Conservation (phyloP, 2,329 filamentous ascomycete species). For the Phaeophleospora eucalypticola region DNA sequence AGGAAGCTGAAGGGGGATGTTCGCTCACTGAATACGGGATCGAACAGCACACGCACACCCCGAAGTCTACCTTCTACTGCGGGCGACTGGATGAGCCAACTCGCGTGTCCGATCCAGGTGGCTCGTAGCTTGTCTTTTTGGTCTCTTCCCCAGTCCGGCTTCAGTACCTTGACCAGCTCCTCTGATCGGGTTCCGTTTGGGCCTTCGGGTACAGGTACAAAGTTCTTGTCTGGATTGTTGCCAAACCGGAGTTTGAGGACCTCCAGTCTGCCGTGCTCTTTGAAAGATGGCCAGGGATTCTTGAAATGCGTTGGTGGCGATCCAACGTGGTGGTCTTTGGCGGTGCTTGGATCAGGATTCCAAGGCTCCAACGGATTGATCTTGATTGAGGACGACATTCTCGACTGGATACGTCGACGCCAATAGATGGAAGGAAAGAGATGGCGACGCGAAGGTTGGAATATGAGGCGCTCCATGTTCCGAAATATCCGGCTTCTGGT, state of each 20-base stretch:
- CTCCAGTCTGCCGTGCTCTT: conserved; percentile 23
- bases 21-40: conserved; percentile 51
- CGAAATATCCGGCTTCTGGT: neutral
- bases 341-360: conserved; percentile 14
- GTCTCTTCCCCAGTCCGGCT: conserved; percentile 38
- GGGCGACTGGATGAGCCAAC: conserved; percentile 46
- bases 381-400: conserved; percentile 6
- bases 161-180: conserved; percentile 42
- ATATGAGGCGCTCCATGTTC: neutral
- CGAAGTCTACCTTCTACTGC: conserved; percentile 29
- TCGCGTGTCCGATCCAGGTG: conserved; percentile 52
- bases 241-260: conserved; percentile 37
- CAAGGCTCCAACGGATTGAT: conserved; percentile 7
- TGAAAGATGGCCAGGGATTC: conserved; percentile 48
- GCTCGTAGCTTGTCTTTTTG: conserved; percentile 37
- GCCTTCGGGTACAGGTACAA: conserved; percentile 43
- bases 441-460: neutral
- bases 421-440: neutral
- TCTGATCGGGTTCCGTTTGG: conserved; percentile 28
- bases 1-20: conserved; percentile 45
- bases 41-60: conserved; percentile 47
- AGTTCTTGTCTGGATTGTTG: conserved; percentile 38
- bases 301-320: conserved; percentile 43
- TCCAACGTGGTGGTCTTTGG: conserved; percentile 40
- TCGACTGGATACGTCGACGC: neutral